A percentile compares a stretch with the other conserved stretches of the same genome.
Conservation (phyloP, 2,329 filamentous ascomycete species). For the Grosmannia serpens region DNA sequence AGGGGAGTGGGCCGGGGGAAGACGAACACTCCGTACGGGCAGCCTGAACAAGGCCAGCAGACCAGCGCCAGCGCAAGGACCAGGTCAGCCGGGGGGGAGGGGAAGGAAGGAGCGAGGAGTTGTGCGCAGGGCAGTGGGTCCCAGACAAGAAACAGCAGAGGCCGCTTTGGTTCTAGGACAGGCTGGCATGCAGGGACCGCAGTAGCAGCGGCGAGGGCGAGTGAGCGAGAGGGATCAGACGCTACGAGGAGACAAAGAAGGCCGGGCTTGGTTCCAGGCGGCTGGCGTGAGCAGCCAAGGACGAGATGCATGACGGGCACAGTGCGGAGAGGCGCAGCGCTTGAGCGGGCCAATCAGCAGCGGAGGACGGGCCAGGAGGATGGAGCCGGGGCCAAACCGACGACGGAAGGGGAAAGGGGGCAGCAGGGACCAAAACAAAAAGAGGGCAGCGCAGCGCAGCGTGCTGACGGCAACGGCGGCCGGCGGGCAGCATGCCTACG, state of each 20-base stretch:
- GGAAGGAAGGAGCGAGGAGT: background rate
- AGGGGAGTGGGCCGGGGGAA: background rate
- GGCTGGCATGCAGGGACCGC: too few relatives aligned
- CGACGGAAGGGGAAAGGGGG: background rate
- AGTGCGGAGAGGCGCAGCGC: background rate
- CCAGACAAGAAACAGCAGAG: background rate
- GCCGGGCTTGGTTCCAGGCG: too few relatives aligned
- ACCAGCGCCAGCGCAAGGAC: background rate
- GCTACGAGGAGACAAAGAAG: background rate
- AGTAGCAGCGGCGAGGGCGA: too few relatives aligned
- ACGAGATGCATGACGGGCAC: background rate
- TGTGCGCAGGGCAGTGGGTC: background rate
- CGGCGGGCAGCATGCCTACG: too few relatives aligned
- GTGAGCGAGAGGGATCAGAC: too few relatives aligned
- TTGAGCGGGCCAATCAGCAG: background rate
- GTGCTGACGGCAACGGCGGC: too few relatives aligned
- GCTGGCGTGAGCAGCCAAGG: background rate
- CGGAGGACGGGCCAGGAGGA: background rate
- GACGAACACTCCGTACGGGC: background rate
- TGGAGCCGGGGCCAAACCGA: background rate
- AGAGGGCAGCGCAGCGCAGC: too few relatives aligned
- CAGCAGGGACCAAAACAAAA: too few relatives aligned
- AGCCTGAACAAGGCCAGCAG: background rate
- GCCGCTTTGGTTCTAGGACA: background rate
- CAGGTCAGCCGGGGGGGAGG: background rate